Conservation (phyloP, 148 eudicot genomes). For the Cornus florida region DNA sequence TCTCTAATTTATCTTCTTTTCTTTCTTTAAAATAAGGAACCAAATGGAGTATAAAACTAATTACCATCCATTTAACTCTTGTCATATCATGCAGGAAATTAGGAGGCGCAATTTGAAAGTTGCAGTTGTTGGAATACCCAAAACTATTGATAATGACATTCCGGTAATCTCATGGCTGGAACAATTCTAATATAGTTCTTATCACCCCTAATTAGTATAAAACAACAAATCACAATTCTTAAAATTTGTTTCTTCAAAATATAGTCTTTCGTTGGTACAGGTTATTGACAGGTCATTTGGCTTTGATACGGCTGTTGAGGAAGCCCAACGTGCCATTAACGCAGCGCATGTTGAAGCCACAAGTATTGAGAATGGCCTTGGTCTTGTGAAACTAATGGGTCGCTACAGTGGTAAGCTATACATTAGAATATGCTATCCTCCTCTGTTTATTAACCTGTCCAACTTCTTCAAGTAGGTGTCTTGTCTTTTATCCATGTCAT, state of each 20-base stretch:
- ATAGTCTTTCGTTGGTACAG: not conserved
- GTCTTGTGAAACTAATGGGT: conserved; percentile 28
- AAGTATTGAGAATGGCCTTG: conserved; percentile 21
- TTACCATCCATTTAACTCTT: not conserved
- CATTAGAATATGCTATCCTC: not conserved
- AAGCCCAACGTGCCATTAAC: conserved; percentile 30
- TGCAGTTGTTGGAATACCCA: conserved; percentile 28
- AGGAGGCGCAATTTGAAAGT: conserved; percentile 23
- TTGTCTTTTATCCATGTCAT: not conserved
- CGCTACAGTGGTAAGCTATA: conserved; percentile 17
- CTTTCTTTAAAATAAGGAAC: no score
- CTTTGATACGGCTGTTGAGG: conserved; percentile 32
- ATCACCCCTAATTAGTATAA: not conserved
- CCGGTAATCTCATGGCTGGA: conserved; percentile 6
- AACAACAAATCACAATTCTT: not conserved
- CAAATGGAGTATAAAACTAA: not conserved
- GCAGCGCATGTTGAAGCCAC: conserved; percentile 25
- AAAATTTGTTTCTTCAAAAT: not conserved
- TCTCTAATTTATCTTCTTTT: no score
- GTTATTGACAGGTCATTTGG: conserved; percentile 28
- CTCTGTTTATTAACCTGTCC: not conserved
- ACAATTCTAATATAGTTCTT: not conserved
- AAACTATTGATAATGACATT: conserved; percentile 26
- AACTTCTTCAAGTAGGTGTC: not conserved
- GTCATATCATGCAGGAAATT: conserved; percentile 17